Conservation (phyloP, 441 rosid species). For the Corymbia calophylla region DNA sequence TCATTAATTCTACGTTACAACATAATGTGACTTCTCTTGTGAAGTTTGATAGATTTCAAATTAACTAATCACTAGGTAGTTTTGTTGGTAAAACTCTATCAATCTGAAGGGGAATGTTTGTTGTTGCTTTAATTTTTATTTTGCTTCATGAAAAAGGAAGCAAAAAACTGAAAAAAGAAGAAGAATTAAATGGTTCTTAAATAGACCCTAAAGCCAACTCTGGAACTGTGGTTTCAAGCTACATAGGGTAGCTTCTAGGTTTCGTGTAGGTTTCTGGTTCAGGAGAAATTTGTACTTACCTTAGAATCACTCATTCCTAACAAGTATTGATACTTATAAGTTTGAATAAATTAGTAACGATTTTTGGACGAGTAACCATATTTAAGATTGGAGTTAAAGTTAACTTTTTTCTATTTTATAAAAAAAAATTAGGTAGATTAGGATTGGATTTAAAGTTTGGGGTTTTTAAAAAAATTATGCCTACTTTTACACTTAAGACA, state of each 20-base stretch:
- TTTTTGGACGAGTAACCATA: background rate
- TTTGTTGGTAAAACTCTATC: background rate
- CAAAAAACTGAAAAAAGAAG: background rate
- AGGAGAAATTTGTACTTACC: background rate
- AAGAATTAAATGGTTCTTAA: accelerated
- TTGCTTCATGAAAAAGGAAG: background rate
- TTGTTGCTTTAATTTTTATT: background rate
- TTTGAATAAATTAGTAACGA: background rate
- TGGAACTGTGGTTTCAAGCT: background rate
- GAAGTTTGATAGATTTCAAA: accelerated
- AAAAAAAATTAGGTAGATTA: too few species aligned
- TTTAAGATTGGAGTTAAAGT: too few species aligned
- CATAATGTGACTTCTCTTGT: background rate
- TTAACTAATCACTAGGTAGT: too few species aligned
- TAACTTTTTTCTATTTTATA: too few species aligned
- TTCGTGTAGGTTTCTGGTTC: accelerated
- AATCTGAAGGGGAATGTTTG: background rate
- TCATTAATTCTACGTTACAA: background rate
- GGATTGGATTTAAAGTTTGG: too few species aligned
- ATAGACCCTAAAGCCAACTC: background rate
- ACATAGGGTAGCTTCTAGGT: background rate
- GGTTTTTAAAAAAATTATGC: too few species aligned
- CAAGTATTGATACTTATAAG: background rate
- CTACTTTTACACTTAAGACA: too few species aligned
- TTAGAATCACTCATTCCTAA: background rate